These are phyloP conservation scores for Termitomyces sp. DNA, from an alignment of 768 basidiomycete species.

Conservation along the genomic window DNA sequence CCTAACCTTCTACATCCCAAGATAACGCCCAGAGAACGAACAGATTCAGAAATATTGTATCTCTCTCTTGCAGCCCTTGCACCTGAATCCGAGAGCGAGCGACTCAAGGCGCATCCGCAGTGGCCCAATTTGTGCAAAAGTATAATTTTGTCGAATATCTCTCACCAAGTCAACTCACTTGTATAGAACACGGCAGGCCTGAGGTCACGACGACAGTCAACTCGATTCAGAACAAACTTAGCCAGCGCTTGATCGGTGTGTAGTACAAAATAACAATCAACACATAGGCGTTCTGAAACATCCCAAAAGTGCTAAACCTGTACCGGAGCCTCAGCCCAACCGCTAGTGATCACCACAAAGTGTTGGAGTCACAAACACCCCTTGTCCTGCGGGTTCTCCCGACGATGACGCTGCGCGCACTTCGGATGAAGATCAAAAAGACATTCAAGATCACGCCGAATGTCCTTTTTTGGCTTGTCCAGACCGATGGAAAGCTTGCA, in stretches of 20 bases:
- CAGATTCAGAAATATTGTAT: conserved; percentile 84
- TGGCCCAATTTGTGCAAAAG: conserved; percentile 64
- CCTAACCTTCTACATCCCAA: conserved; percentile 23
- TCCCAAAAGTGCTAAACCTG: conserved; percentile 10
- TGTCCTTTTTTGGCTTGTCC: conserved; percentile 52
- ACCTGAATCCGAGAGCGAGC: conserved; percentile 38
- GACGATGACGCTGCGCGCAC: conserved; percentile 61
- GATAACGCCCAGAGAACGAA: conserved; percentile 68
- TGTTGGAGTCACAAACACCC: conserved; percentile 19
- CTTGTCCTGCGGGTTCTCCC: conserved; percentile 56
- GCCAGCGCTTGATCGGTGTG: conserved; percentile 60
- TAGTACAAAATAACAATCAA: neutral
- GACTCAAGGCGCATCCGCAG: conserved; percentile 52
- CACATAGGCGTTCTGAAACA: neutral
- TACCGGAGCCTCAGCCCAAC: conserved; percentile 7
- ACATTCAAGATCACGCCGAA: conserved; percentile 30
- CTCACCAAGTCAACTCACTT: conserved; percentile 1
- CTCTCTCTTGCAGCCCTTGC: conserved; percentile 59
- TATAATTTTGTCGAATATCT: conserved; percentile 27
- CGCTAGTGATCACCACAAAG: neutral
- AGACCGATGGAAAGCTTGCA: conserved; percentile 44
- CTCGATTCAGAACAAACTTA: conserved; percentile 47
- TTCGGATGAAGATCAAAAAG: conserved; percentile 66
- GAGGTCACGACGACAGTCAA: conserved; percentile 27
- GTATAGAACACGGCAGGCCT: conserved; percentile 57